Percentiles rank a stretch among this genome's conserved stretches.
Evolutionary conservation across 352 stramenopile species (phyloP).

Genomic region (Pythium insidiosum): DNA sequence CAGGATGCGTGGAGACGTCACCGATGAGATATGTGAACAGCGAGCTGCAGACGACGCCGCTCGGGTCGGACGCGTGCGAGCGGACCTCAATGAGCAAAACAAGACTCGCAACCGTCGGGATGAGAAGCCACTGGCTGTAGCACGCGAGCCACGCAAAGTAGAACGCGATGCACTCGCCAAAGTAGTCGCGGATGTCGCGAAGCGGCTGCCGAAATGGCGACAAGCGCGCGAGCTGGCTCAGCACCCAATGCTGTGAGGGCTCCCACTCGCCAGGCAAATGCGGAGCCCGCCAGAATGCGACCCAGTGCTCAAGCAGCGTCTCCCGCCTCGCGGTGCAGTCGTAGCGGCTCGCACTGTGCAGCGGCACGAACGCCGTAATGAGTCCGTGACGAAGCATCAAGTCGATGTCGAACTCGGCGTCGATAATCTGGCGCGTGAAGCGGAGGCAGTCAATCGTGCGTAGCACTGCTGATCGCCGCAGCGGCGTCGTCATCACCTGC

Average conservation of each 20-base stretch:
- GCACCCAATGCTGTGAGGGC: slow-evolving; percentile 27
- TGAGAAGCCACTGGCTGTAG: slow-evolving; percentile 66
- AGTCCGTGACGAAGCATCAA: slow-evolving; percentile 15
- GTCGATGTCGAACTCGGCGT: slow-evolving; percentile 37
- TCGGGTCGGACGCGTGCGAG: no score
- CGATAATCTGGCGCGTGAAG: slow-evolving; percentile 31
- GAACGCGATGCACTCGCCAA: slow-evolving; percentile 82
- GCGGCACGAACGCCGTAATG: slow-evolving; percentile 24
- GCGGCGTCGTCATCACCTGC: slow-evolving; percentile 17
- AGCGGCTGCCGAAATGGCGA: slow-evolving; percentile 68
- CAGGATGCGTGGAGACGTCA: background rate
- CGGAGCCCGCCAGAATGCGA: slow-evolving; percentile 44
- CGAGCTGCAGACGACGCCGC: no score
- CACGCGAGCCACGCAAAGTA: slow-evolving; percentile 88
- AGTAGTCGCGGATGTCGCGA: slow-evolving; percentile 74
- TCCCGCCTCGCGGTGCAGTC: slow-evolving; percentile 26
- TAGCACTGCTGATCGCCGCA: slow-evolving; percentile 41
- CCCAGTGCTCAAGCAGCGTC: slow-evolving; percentile 31
- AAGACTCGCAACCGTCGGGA: slow-evolving; percentile 30
- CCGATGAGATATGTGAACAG: no score
- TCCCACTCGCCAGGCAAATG: slow-evolving; percentile 29
- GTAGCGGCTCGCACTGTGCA: slow-evolving; percentile 54
- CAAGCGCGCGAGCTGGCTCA: slow-evolving; percentile 26
- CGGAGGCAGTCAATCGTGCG: slow-evolving; percentile 54
- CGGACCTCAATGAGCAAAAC: slow-evolving; percentile 19